Percentiles rank a stretch among this genome's conserved stretches.
phyloP scores from a whole-genome alignment of 768 basidiomycete genomes.

The Coprinopsis strossmayeri region DNA sequence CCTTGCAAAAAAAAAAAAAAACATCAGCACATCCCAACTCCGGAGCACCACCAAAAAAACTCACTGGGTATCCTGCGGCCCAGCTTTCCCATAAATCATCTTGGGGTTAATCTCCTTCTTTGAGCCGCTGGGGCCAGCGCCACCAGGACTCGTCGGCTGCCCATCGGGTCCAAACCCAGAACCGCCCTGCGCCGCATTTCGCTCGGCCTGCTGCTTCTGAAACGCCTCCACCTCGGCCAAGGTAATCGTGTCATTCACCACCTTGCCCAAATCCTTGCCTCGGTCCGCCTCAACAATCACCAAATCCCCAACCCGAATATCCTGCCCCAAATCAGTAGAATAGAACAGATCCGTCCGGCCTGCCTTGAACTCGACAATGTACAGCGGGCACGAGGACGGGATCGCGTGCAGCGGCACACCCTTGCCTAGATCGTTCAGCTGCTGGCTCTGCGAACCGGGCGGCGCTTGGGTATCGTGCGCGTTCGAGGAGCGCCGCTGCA shows the following conservation, averaged over 20 bases:
- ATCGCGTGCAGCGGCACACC: constrained; percentile 85
- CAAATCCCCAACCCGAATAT: constrained; percentile 78
- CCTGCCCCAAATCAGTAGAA: constrained; percentile 54
- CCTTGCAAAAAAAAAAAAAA: constrained; percentile 28
- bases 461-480: constrained; percentile 19
- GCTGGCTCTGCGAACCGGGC: constrained; percentile 10
- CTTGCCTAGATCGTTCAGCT: constrained; percentile 65
- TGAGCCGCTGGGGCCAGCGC: constrained; percentile 24
- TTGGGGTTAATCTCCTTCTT: constrained; percentile 97
- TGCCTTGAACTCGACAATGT: constrained; percentile 97
- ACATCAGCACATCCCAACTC: constrained; percentile 8
- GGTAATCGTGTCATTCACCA: constrained; percentile 88
- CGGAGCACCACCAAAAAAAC: constrained; percentile 16
- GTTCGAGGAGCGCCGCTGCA: constrained; percentile 38
- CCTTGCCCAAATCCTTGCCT: constrained; percentile 88
- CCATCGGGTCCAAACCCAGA: constrained; percentile 20
- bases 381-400: constrained; percentile 81
- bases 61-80: constrained; percentile 71
- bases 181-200: constrained; percentile 31
- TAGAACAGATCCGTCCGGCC: constrained; percentile 95
- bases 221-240: constrained; percentile 86
- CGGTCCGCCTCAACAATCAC: constrained; percentile 97
- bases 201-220: constrained; percentile 73
- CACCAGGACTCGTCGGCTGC: constrained; percentile 38
- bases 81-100: constrained; percentile 89